Base-by-base conservation (phyloP, 192 early-diverging fungal species). In the Coemansia javaensis region DNA sequence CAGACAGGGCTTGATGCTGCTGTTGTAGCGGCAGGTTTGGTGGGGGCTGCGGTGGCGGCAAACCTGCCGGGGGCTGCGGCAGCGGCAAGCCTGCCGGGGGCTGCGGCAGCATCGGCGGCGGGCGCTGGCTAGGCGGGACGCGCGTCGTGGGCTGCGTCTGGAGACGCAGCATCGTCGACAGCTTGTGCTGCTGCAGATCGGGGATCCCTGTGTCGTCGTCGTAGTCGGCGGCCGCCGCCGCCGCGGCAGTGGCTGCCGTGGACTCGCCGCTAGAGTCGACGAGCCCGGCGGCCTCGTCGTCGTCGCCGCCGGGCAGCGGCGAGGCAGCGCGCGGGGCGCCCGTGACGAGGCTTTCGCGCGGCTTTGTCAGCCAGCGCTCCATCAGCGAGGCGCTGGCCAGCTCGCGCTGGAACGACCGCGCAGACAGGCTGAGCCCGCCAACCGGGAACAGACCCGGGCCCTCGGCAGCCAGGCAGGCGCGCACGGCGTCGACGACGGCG, bases 351-450 rank as follows among this genome's bases (percentile, higher is more conserved):
- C 8, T 21, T 9, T 32, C 47, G 14, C 33, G 40, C 14, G 52
- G 25, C 20, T 54, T 49, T 4, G 40, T 21, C 21, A 74, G 47
- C 63, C 63, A 74, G n/a, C 55, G 53, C 22, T 64, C 49, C 70
- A 74, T 74, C 46, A 66, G 22, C 10, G 63, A 43, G 3, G 54
- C 63, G 15, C 51, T 43, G 14, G 70, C 63, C 37, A 57, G 21
- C 32, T 66, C 70, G 20, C 63, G 58, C 40, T 66, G 63, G 20
- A 74, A 66, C 20, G 53, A 37, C 16, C 53, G 55, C 11, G 70
- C 70, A 0, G 62, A 49, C 20, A 74, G 54, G 31, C 38, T 52
- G 32, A 74, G 46, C 14, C 43, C 40, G 24, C 47, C 30, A 15
- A 74, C 32, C 4, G 70, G 70, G 34, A 74, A 66, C 24, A 58